Base-by-base conservation (phyloP, 2,329 filamentous ascomycete genomes). In the Penicillium sp. region DNA sequence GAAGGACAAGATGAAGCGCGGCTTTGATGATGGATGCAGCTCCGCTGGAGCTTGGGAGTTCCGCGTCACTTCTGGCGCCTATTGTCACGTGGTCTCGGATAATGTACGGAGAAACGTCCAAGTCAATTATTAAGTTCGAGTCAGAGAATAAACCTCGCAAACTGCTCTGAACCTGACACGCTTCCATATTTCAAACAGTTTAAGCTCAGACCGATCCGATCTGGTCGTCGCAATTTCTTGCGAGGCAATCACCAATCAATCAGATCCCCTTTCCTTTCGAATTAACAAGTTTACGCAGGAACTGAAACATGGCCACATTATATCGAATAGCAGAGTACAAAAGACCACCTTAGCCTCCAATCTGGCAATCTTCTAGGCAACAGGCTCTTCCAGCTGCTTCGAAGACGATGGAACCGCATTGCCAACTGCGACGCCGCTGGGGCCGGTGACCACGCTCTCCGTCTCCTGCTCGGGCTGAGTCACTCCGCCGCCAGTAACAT, bases 41-140 rank as follows among this genome's bases (percentile, higher is more conserved):
- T 68, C 63, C 57, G 69, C 58, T 64, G 63, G 67, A 69, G 65
- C 65, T 72, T 59, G 60, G 64, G 62, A 67, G 39, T 66, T 73
- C 70, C 71, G 72, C 72, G 72, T 74, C 71, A 74, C 71, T 49
- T 69, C 64, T 70, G 71, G 65, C 68, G 72, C 72, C 72, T 74
- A 58, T 1, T 59, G 57, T 69, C 71, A 73, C 71, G 67, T 74
- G 71, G 47, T 47, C 43, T 5, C 3, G 25, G 17, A 43, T 7
- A 22, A 35, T 37, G 25, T 28, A 47, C 3, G 22, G 15, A 39
- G n/a, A 41, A 41, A n/a, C 43, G 28, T 17, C 14, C 7, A 47
- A 15, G 11, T 20, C 5, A 47, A 31, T 17, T n/a, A 31, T 17
- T n/a, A 31, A 45, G 22, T 45, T 45, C 3, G 22, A 28, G 22